A percentile compares a stretch with the other conserved stretches of the same genome.
These are phyloP conservation scores for Cryoendolithus antarcticus DNA, from an alignment of 2,329 filamentous ascomycete species.

Conservation along the genomic window DNA sequence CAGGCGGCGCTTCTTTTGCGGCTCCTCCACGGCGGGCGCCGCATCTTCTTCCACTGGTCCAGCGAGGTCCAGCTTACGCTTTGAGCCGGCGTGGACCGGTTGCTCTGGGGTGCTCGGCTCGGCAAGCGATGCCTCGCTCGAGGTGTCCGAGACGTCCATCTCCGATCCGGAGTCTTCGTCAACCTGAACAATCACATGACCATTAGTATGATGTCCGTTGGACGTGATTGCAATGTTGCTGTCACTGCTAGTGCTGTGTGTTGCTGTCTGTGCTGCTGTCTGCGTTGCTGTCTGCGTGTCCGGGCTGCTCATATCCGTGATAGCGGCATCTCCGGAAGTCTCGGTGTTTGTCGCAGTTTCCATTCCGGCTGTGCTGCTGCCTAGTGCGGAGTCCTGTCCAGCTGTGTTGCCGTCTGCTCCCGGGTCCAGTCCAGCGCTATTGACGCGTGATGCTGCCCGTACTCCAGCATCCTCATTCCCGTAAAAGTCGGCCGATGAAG, in stretches of 20 bases:
- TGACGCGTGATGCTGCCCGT: conserved; percentile 1
- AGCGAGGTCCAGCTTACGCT: conserved; percentile 18
- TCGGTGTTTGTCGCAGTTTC: too few relatives aligned
- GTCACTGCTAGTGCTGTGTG: background rate
- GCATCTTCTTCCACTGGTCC: conserved; percentile 5
- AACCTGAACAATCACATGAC: background rate
- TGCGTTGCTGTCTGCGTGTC: background rate
- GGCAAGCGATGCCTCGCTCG: conserved; percentile 12
- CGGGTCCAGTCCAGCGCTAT: background rate
- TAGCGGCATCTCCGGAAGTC: background rate
- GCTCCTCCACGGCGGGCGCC: conserved; percentile 5
- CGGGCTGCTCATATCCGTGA: too few relatives aligned
- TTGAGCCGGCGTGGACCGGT: conserved; percentile 12
- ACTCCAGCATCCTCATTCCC: background rate
- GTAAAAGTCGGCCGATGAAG: conserved; percentile 9
- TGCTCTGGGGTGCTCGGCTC: conserved; percentile 4
- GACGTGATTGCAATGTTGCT: background rate
- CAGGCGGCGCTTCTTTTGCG: conserved; percentile 14
- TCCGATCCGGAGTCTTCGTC: conserved; percentile 14
- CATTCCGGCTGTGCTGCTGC: too few relatives aligned
- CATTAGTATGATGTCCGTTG: background rate
- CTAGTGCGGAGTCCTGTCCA: too few relatives aligned
- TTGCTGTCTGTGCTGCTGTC: conserved; percentile 1
- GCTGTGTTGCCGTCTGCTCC: too few relatives aligned
- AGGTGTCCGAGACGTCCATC: conserved; percentile 18